phyloP scores from a whole-genome alignment of 495 filamentous ascomycete genomes.

The Lasiosphaeria miniovina region DNA sequence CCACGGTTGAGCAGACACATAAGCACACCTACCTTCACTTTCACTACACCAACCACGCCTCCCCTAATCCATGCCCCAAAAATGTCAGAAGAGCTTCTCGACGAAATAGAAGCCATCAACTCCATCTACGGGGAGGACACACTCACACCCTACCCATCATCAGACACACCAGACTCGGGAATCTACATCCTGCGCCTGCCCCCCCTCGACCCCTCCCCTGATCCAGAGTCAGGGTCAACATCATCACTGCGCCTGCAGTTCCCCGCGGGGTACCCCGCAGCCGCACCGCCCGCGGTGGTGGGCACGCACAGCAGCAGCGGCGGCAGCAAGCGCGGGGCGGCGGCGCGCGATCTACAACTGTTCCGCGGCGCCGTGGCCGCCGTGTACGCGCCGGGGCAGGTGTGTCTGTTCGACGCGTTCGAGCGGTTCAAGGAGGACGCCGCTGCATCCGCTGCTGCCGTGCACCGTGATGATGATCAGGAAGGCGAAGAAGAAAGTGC shows the following conservation, averaged over 20 bases:
- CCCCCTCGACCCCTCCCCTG: neutral
- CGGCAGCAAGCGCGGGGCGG: conserved; percentile 63
- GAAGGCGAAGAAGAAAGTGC: conserved; percentile 3
- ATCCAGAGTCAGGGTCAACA: conserved; percentile 1
- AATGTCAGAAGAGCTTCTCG: conserved; percentile 73
- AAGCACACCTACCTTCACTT: no score
- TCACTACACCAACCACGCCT: no score
- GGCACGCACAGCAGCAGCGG: conserved; percentile 61
- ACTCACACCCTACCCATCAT: conserved; percentile 39
- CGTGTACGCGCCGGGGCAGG: conserved; percentile 67
- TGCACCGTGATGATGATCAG: conserved; percentile 15
- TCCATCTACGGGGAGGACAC: conserved; percentile 82
- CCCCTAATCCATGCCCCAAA: no score
- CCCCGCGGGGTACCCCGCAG: conserved; percentile 65
- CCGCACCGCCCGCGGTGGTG: conserved; percentile 60
- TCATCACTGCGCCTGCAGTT: conserved; percentile 63
- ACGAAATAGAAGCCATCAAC: conserved; percentile 88
- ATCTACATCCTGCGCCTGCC: conserved; percentile 53
- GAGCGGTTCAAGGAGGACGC: conserved; percentile 53
- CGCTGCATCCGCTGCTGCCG: conserved; percentile 22
- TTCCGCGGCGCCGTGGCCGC: conserved; percentile 62
- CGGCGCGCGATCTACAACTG: conserved; percentile 60
- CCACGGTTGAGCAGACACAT: no score
- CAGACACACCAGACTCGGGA: conserved; percentile 7
- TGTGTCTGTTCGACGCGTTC: conserved; percentile 85